Base-by-base conservation (phyloP, 306 rosid species). In the Parietaria judaica region DNA sequence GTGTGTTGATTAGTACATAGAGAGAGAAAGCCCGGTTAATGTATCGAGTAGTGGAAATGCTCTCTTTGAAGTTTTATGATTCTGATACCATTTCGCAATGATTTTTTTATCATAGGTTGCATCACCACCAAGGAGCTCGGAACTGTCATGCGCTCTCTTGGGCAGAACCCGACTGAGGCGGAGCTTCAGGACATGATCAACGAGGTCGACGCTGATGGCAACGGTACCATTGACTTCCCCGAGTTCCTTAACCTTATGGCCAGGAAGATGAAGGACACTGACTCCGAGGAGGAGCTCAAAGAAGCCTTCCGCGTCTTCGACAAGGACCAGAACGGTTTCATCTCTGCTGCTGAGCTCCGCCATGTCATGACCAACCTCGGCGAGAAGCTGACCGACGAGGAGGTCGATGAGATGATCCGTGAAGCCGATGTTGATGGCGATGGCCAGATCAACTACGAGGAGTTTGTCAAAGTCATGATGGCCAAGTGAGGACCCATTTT, bases 181-280 rank as follows among this genome's bases (percentile, higher is more conserved):
- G 89, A 83, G 76, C 81, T 83, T 38, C 85, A 80, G 44, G 83
- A 77, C 67, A 83, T 83, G 85, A 80, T 83, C n/a, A 75, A 80
- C 54, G 89, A 83, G 61, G 85, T 77, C 7, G 89, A 83, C 72
- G 77, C 85, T 47, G 81, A 83, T 36, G 81, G 81, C 5, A 75
- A 83, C 15, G 89, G 89, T 3, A 83, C 85, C 37, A 83, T 83
- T 8, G 85, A 83, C 63, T 83, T 74, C 68, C 72, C 81, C 0
- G 89, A 83, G 63, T 83, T 83, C 63, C 74, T 83, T 38, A 77
- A 83, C 49, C 83, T 83, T 43, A 83, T 83, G 89, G 85, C 81
- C 1, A 60, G 83, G 67, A 74, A 74, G 72, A 77, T 80, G 78
- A 83, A 83, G 79, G 89, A 62, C 57, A 55, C 63, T 3, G 68